Conservation (phyloP, 2,329 filamentous ascomycete genomes). For the Orbilia quercus region DNA sequence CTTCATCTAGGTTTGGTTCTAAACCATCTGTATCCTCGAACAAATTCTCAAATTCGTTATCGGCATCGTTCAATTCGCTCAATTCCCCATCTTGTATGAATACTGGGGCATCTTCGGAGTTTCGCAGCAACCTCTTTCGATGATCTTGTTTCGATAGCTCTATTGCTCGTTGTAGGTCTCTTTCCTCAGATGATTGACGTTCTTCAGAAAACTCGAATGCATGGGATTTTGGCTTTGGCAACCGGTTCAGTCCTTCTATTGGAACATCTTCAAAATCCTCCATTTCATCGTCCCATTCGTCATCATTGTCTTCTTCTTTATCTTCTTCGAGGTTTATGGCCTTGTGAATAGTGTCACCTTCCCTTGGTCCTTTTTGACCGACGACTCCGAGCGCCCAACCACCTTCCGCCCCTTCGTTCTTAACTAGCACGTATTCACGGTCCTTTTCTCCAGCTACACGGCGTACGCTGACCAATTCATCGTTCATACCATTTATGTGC, state of each 20-base stretch:
- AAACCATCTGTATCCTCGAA: constrained; percentile 82
- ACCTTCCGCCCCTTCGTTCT: constrained; percentile 92
- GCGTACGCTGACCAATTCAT: constrained; percentile 72
- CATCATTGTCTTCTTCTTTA: constrained; percentile 67
- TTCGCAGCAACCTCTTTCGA: constrained; percentile 57
- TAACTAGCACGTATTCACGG: constrained; percentile 93
- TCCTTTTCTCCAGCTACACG: constrained; percentile 86
- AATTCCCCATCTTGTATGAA: constrained; percentile 58
- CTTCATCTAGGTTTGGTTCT: constrained; percentile 69
- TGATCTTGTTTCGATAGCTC: constrained; percentile 63
- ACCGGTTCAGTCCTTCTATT: constrained; percentile 85
- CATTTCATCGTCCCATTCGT: constrained; percentile 75
- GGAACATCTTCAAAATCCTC: constrained; percentile 92
- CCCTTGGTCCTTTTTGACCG: constrained; percentile 78
- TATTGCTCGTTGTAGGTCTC: constrained; percentile 71
- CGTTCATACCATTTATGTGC: constrained; percentile 90
- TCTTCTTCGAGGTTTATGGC: constrained; percentile 84
- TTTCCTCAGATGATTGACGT: constrained; percentile 63
- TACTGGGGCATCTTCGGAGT: constrained; percentile 41
- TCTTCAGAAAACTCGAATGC: constrained; percentile 15
- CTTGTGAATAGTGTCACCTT: constrained; percentile 73
- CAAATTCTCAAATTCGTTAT: constrained; percentile 69
- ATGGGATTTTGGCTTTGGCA: constrained; percentile 65
- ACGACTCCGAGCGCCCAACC: constrained; percentile 97
- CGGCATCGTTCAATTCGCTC: constrained; percentile 60